Conservation (phyloP, 495 filamentous ascomycete genomes). For the Neurospora sp. region DNA sequence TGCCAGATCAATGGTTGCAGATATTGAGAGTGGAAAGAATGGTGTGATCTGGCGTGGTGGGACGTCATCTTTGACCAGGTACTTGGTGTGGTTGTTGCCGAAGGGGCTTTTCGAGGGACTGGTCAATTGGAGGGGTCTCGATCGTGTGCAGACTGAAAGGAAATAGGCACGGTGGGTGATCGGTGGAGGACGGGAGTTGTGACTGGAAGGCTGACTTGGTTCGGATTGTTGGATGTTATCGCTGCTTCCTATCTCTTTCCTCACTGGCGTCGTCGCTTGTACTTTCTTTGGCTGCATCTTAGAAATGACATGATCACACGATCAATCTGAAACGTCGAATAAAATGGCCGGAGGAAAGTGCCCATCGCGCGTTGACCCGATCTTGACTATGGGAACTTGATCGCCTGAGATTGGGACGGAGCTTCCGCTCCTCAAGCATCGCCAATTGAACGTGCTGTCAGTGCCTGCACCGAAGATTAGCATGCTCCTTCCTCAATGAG, state of each 20-base stretch:
- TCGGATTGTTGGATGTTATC: not conserved
- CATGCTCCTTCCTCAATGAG: not conserved
- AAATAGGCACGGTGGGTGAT: not conserved
- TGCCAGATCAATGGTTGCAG: not conserved
- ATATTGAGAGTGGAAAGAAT: not conserved
- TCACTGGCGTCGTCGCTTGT: not conserved
- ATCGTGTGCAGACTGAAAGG: not conserved
- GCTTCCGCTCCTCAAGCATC: not conserved
- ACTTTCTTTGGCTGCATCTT: not conserved
- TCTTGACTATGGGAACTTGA: no score
- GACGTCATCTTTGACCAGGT: not conserved
- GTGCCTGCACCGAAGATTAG: not conserved
- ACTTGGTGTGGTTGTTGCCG: not conserved
- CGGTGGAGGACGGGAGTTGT: not conserved
- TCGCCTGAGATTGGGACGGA: not conserved
- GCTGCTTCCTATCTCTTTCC: not conserved
- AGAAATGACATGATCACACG: not conserved
- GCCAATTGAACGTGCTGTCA: no score
- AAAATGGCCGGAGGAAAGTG: not conserved
- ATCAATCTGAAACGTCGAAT: no score
- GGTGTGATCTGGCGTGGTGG: not conserved
- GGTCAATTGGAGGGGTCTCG: not conserved
- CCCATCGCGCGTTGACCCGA: accelerated
- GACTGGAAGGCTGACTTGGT: not conserved
- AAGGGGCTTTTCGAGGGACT: not conserved